Percentiles rank a stretch among this genome's conserved stretches.
Conservation (phyloP, 2,329 filamentous ascomycete species). For the Pestalotiopsis sp. region DNA sequence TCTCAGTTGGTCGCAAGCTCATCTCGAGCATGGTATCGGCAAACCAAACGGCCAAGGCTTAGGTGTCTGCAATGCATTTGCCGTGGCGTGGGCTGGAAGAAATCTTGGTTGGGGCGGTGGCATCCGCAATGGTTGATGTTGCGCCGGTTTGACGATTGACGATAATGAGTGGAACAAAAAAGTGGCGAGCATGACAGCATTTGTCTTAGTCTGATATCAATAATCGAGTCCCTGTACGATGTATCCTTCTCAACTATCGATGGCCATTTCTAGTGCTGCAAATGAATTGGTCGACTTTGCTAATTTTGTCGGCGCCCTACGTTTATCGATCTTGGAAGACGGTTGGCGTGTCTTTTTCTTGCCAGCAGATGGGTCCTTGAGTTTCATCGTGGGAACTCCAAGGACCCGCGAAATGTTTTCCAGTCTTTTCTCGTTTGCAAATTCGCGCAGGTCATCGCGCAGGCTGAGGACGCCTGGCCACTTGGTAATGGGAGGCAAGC, state of each 20-base stretch:
- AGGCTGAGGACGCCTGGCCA: conserved; percentile 10
- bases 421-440: neutral
- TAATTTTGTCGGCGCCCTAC: neutral
- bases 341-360: neutral
- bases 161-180: conserved; percentile 2
- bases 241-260: neutral
- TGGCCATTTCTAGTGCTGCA: conserved; percentile 1
- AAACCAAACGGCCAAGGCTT: conserved; percentile 14
- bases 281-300: conserved; percentile 2
- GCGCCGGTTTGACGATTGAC: neutral
- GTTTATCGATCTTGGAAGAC: neutral
- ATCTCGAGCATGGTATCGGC: conserved; percentile 44
- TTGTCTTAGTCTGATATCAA: neutral
- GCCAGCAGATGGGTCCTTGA: neutral
- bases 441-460: neutral
- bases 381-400: conserved; percentile 3
- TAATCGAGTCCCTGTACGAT: neutral
- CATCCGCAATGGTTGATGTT: neutral
- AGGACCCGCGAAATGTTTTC: conserved; percentile 5
- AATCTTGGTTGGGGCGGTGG: neutral
- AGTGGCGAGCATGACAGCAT: neutral
- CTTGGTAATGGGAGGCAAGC: conserved; percentile 13
- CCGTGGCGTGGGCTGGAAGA: neutral
- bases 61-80: neutral
- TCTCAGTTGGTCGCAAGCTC: conserved; percentile 56